Base-by-base conservation (phyloP, 2,329 filamentous ascomycete species). In the Pseudopithomyces maydicus region DNA sequence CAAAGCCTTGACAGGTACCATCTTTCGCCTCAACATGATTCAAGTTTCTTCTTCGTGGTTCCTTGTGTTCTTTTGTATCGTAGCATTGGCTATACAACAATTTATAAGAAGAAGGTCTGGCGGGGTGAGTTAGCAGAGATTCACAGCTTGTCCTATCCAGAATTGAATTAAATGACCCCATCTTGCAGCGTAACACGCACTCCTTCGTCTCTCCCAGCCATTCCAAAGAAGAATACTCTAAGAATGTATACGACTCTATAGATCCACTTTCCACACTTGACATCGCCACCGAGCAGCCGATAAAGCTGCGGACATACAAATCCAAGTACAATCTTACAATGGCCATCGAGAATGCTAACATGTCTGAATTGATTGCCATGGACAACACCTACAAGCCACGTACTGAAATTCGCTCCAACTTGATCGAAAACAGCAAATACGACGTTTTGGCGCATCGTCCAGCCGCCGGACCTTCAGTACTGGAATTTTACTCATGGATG, bases 281-380 rank as follows among this genome's bases (percentile, higher is more conserved):
- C 56, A 83, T 83, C 79, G 66, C 76, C 50, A 77, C 72, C 0
- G 81, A 79, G 32, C 77, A 82, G 54, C 85, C 84, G 0, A 66
- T 85, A 36, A 79, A 83, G 55, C 68, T 85, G 11, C 77, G 85
- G 14, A 82, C 84, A 0, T 87, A 87, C 71, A 87, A 85, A 69
- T 80, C 84, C 5, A 86, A 82, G 63, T 88, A 85, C 66, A 81
- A 88, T 66, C 71, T 88, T 49, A 87, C 85, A 6, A 88, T 88
- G 86, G 83, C 79, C 3, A 77, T 88, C 22, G 80, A 85, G 65
- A 83, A 77, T 43, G 78, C 81, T 14, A 67, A 79, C 8, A 69
- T 83, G 0, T 84, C 82, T n/a, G 79, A 85, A 10, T 78, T 88
- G 15, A 74, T 88, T 36, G 78, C 74, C 17, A 83, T 88, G 72